Evolutionary conservation across 345 rosid genomes (phyloP).

Genomic region (Corymbia maculata): DNA sequence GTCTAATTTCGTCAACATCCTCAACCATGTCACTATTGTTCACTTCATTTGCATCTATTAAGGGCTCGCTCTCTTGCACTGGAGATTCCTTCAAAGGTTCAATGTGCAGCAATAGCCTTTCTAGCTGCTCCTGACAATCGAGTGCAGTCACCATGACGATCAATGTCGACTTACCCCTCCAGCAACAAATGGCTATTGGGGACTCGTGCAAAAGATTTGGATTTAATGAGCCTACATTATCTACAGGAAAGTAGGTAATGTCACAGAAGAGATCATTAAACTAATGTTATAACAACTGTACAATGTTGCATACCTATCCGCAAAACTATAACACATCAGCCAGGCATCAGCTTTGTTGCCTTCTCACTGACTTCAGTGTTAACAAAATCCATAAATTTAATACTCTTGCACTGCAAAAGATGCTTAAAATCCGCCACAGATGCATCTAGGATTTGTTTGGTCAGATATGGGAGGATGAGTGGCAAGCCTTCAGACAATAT

Average conservation of each 20-base stretch:
- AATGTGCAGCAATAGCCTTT: constrained; percentile 45
- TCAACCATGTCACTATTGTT: background rate
- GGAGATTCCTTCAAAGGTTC: constrained; percentile 13
- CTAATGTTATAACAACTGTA: background rate
- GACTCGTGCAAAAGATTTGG: constrained; percentile 26
- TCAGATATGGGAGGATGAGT: constrained; percentile 75
- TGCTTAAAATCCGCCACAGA: constrained; percentile 69
- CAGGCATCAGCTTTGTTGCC: constrained; percentile 67
- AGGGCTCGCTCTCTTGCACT: constrained; percentile 7
- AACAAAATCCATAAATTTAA: constrained; percentile 61
- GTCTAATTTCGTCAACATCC: background rate
- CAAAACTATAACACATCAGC: constrained; percentile 73
- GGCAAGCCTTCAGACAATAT: constrained; percentile 96
- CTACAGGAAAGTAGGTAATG: constrained; percentile 11
- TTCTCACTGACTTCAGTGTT: constrained; percentile 54
- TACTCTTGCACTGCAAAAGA: constrained; percentile 66
- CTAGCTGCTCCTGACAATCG: constrained; percentile 72
- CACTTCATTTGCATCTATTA: constrained; percentile 3
- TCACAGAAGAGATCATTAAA: background rate
- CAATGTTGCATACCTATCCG: constrained; percentile 31
- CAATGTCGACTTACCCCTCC: constrained; percentile 78
- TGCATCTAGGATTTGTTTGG: constrained; percentile 66
- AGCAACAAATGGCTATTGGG: constrained; percentile 82
- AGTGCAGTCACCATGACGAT: constrained; percentile 80
- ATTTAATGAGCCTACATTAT: constrained; percentile 15